Evolutionary conservation across 2,329 filamentous ascomycete species (phyloP), one percentile per base, ranked within the genome.

Genomic region (Aspergillus terreus): DNA sequence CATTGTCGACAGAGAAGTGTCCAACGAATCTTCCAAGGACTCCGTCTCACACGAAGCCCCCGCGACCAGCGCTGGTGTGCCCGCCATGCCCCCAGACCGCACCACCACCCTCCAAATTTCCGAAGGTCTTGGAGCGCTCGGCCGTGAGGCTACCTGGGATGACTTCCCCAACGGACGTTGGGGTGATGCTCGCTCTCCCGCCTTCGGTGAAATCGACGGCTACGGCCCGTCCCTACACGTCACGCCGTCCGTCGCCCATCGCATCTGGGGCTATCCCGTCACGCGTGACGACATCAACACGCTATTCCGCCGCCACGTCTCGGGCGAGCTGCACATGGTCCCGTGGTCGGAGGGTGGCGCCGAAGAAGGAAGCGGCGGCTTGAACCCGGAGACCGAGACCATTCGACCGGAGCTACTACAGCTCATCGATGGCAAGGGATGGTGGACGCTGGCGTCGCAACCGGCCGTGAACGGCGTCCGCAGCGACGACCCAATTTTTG

Each of bases 361-460:
- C 65, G 87, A 87, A 48, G 74, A 76, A 53, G 65, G 66, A 30
- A 57, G 58, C n/a, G 66, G 61, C n/a, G 71, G 72, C 27, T 49
- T 76, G 46, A 75, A 74, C 46, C 81, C 89, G 15, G 94, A 99
- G 74, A 96, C 91, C 3, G 82, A 82, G 25, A 84, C 85, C 1
- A 99, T 99, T 70, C 85, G 85, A 54, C 74, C 83, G 1, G 82
- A 90, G 57, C 82, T 99, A 0, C 73, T 94, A 25, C 76, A 77
- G 38, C 78, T 99, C 53, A 96, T 96, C 70, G 73, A 76, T 54
- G 83, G 85, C 60, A 80, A 82, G 53, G 91, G 92, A 51, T 96
- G 92, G 89, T 96, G 92, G 92, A 96, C 92, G 2, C 86, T 99
- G 4, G 94, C 94, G 4, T 95, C 90, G 4, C 94, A 99, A 68